Percentiles rank a stretch among this genome's conserved stretches.
These are phyloP conservation scores for Penicillium silybi DNA, from an alignment of 495 filamentous ascomycete genomes.

Conservation along the genomic window DNA sequence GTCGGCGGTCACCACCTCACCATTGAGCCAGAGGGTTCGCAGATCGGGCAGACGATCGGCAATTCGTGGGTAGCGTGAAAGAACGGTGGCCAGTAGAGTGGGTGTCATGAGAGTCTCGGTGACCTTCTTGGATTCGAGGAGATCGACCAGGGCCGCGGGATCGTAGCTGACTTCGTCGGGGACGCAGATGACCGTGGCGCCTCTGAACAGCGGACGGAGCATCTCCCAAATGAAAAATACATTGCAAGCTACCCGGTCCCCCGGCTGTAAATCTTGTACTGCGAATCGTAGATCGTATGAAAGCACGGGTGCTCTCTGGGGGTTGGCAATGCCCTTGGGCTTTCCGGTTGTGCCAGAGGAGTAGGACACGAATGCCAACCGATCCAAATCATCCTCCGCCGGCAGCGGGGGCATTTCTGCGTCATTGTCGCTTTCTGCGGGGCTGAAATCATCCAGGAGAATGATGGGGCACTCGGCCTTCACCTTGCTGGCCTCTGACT, in stretches of 20 bases:
- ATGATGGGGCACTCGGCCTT: constrained; percentile 52
- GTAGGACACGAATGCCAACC: constrained; percentile 63
- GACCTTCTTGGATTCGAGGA: constrained; percentile 52
- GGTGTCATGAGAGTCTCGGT: constrained; percentile 76
- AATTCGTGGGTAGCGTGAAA: constrained; percentile 57
- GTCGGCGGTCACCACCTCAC: constrained; percentile 67
- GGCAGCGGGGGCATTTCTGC: constrained; percentile 43
- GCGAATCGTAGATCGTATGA: constrained; percentile 63
- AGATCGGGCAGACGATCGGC: constrained; percentile 53
- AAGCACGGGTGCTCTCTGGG: constrained; percentile 60
- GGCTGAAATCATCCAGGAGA: constrained; percentile 46
- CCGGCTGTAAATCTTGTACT: constrained; percentile 56
- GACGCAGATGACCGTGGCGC: constrained; percentile 62
- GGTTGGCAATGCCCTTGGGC: constrained; percentile 67
- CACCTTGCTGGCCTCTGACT: constrained; percentile 52
- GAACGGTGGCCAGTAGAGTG: constrained; percentile 60
- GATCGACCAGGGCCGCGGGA: constrained; percentile 60
- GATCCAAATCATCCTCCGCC: constrained; percentile 57
- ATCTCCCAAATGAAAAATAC: constrained; percentile 75
- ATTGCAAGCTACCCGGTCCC: constrained; percentile 68
- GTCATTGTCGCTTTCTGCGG: constrained; percentile 32
- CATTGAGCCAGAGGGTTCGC: constrained; percentile 63
- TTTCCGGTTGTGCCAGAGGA: constrained; percentile 65
- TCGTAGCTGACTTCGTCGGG: constrained; percentile 68
- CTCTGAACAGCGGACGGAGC: constrained; percentile 62